These are phyloP conservation scores for Microbotryum saponariae DNA, from an alignment of 1,284 basidiomycete species.

Conservation along the genomic window DNA sequence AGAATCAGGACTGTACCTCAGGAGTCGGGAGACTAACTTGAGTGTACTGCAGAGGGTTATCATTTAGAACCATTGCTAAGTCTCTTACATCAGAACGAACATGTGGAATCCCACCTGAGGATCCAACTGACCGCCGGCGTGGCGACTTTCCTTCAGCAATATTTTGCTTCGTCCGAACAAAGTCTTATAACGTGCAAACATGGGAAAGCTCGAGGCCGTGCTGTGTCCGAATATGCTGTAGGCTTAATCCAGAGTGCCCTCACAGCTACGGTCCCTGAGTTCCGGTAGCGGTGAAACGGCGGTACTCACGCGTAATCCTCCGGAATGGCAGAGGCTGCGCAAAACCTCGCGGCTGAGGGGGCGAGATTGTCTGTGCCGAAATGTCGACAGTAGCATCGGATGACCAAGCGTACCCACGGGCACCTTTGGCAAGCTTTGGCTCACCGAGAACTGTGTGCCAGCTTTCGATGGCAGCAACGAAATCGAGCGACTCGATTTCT, in stretches of 20 bases:
- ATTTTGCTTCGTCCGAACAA: not conserved
- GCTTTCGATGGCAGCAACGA: not conserved
- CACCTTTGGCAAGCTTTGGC: not conserved
- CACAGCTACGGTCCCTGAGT: too few relatives aligned
- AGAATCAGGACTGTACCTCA: not conserved
- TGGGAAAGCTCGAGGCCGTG: too few relatives aligned
- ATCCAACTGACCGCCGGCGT: conserved; percentile 11
- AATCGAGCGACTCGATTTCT: not conserved
- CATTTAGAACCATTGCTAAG: too few relatives aligned
- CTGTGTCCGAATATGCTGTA: too few relatives aligned
- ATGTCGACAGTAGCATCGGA: not conserved
- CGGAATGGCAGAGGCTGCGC: not conserved
- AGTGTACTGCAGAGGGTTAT: not conserved
- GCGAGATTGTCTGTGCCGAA: conserved; percentile 8
- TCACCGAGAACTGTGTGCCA: not conserved
- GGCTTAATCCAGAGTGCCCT: too few relatives aligned
- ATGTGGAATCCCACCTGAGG: not conserved
- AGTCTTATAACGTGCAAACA: not conserved
- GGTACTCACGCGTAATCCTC: conserved; percentile 4
- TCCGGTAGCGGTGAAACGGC: too few relatives aligned
- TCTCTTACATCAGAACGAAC: too few relatives aligned
- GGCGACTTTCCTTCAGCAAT: not conserved
- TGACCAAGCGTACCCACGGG: too few relatives aligned
- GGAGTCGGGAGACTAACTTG: not conserved
- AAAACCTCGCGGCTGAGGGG: not conserved